Conservation (phyloP, 257 asterid species). For the Rauvolfia tetraphylla region DNA sequence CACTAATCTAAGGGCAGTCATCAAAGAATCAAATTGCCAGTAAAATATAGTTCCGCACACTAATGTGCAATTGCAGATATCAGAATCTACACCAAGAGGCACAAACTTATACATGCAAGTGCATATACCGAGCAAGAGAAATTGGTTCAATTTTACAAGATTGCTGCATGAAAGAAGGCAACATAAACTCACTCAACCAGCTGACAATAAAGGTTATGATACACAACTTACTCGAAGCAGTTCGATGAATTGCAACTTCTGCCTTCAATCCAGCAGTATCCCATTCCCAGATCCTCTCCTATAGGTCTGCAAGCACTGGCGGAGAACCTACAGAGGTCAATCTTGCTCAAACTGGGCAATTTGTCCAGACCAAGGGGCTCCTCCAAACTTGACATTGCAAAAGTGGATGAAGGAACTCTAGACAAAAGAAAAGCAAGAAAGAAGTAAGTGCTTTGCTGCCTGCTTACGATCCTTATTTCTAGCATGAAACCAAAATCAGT, state of each 20-base stretch:
- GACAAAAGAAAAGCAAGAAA: conserved; percentile 21
- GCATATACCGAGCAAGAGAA: conserved; percentile 6
- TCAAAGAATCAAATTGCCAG: neutral
- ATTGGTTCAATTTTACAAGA: conserved; percentile 1
- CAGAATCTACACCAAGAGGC: neutral
- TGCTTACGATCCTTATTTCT: conserved; percentile 9
- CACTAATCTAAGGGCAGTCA: neutral
- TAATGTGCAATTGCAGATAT: conserved; percentile 1
- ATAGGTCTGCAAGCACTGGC: conserved; percentile 78
- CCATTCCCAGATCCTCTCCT: conserved; percentile 66
- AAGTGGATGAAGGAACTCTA: conserved; percentile 28
- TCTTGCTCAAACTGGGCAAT: conserved; percentile 73
- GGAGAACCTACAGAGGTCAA: conserved; percentile 61
- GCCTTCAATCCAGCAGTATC: conserved; percentile 79
- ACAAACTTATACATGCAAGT: neutral
- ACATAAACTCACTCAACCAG: neutral
- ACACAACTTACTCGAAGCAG: conserved; percentile 58
- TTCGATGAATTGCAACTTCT: conserved; percentile 89
- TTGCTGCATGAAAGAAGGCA: neutral
- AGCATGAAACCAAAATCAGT: conserved; percentile 19
- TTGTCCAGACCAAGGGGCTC: conserved; percentile 90
- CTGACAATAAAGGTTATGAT: conserved; percentile 6
- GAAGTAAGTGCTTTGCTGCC: conserved; percentile 8
- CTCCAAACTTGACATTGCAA: conserved; percentile 88
- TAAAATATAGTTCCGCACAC: neutral